Conservation (phyloP, 2,329 filamentous ascomycete species). For the Xylariaceae sp. region DNA sequence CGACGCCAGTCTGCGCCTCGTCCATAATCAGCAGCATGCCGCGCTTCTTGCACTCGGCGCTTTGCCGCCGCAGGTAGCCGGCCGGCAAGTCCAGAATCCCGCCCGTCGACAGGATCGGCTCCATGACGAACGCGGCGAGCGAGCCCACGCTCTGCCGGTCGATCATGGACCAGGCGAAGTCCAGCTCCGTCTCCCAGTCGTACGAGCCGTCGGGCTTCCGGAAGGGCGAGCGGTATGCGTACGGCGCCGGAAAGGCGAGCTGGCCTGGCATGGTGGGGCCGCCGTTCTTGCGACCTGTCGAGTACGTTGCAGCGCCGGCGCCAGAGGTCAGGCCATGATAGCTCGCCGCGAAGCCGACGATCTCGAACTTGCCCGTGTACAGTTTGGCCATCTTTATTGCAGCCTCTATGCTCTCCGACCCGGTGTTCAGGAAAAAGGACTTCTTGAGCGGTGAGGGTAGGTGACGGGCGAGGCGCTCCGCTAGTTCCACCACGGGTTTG, state of each 20-base stretch:
- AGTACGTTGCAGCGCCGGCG: slow-evolving; percentile 57
- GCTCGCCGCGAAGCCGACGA: slow-evolving; percentile 60
- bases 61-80: slow-evolving; percentile 61
- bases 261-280: slow-evolving; percentile 58
- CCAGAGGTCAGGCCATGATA: slow-evolving; percentile 65
- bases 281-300: slow-evolving; percentile 54
- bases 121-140: slow-evolving; percentile 65
- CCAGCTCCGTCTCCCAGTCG: slow-evolving; percentile 67
- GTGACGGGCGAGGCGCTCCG: slow-evolving; percentile 50
- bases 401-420: slow-evolving; percentile 61
- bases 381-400: slow-evolving; percentile 67
- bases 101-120: slow-evolving; percentile 61
- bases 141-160: slow-evolving; percentile 63
- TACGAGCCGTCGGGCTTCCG: slow-evolving; percentile 60
- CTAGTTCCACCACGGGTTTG: slow-evolving; percentile 58
- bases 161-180: slow-evolving; percentile 64
- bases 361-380: slow-evolving; percentile 66
- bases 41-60: slow-evolving; percentile 55
- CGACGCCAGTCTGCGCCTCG: slow-evolving; percentile 63
- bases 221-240: slow-evolving; percentile 65
- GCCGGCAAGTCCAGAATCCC: slow-evolving; percentile 62
- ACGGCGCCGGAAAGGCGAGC: slow-evolving; percentile 60
- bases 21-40: slow-evolving; percentile 65
- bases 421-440: slow-evolving; percentile 61
- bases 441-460: slow-evolving; percentile 54